Evolutionary conservation across 1,284 basidiomycete species (phyloP).

Genomic region (Tranzscheliella williamsii): DNA sequence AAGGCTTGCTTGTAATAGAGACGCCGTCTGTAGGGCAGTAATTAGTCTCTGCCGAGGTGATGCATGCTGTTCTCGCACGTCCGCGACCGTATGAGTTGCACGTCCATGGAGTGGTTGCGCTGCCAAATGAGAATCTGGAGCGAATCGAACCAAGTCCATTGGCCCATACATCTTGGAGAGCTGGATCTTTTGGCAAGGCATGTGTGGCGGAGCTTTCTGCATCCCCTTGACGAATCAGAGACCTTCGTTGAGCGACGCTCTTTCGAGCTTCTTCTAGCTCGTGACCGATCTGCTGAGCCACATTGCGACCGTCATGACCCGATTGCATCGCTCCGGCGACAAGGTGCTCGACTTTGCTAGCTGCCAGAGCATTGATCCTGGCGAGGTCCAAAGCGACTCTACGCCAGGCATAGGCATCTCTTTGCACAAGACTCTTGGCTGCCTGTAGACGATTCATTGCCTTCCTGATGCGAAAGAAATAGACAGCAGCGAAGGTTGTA

Average conservation of each 20-base stretch:
- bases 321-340: conserved; percentile 13
- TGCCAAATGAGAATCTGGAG: not conserved
- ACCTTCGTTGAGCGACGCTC: conserved; percentile 19
- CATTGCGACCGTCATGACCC: conserved; percentile 14
- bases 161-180: not conserved
- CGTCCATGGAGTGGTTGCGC: too few relatives aligned
- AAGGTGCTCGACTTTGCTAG: conserved; percentile 19
- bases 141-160: not conserved
- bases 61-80: too few relatives aligned
- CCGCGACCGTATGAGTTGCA: too few relatives aligned
- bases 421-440: conserved; percentile 22
- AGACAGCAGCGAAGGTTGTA: conserved; percentile 10
- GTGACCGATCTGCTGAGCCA: conserved; percentile 21
- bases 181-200: too few relatives aligned
- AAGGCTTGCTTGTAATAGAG: too few relatives aligned
- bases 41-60: too few relatives aligned
- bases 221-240: not conserved
- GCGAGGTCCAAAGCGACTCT: conserved; percentile 36
- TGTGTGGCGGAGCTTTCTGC: too few relatives aligned
- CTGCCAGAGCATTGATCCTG: conserved; percentile 29
- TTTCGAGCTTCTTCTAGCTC: conserved; percentile 29
- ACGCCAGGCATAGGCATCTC: conserved; percentile 34
- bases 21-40: too few relatives aligned
- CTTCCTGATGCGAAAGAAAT: conserved; percentile 13
- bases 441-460: conserved; percentile 32